Conservation (phyloP, 805 yeast genomes). For the Scheffersomyces spartinae region DNA sequence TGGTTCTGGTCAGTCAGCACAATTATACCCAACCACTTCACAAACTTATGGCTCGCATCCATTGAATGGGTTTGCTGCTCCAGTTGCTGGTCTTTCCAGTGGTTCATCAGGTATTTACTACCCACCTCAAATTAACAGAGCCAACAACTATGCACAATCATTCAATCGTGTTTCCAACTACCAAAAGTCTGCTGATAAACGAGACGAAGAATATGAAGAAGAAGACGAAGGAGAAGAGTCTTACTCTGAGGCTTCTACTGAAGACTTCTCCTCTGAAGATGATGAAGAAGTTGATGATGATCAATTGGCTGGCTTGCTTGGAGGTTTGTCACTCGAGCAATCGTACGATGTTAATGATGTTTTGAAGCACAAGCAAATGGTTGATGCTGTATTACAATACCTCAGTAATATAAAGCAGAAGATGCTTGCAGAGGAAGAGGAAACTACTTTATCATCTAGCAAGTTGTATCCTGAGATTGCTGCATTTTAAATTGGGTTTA, state of each 20-base stretch:
- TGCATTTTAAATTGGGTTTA: constrained; percentile 16
- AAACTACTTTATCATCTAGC: constrained; percentile 2
- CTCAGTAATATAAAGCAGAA: constrained; percentile 12
- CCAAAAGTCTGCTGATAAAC: constrained; percentile 18
- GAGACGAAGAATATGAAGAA: constrained; percentile 4
- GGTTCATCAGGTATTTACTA: constrained; percentile 10
- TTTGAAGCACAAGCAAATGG: constrained; percentile 24
- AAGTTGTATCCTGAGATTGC: constrained; percentile 29
- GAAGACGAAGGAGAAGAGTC: constrained; percentile 6
- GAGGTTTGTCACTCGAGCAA: constrained; percentile 7
- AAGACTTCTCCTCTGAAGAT: constrained; percentile 6
- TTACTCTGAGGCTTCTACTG: constrained; percentile 6
- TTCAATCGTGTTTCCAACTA: constrained; percentile 19
- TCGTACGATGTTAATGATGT: constrained; percentile 14
- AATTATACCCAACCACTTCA: constrained; percentile 14
- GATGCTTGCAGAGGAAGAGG: no score
- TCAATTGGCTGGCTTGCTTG: constrained; percentile 3
- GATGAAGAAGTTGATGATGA: constrained; percentile 5
- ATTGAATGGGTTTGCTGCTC: no score
- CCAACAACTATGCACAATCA: constrained; percentile 3
- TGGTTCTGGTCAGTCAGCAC: constrained; percentile 4
- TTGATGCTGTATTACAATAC: constrained; percentile 19
- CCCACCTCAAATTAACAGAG: no score
- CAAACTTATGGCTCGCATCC: no score
- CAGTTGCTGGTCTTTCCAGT: no score